phyloP scores from a whole-genome alignment of 2,329 filamentous ascomycete species.

The Penicillium aurantiogriseum region DNA sequence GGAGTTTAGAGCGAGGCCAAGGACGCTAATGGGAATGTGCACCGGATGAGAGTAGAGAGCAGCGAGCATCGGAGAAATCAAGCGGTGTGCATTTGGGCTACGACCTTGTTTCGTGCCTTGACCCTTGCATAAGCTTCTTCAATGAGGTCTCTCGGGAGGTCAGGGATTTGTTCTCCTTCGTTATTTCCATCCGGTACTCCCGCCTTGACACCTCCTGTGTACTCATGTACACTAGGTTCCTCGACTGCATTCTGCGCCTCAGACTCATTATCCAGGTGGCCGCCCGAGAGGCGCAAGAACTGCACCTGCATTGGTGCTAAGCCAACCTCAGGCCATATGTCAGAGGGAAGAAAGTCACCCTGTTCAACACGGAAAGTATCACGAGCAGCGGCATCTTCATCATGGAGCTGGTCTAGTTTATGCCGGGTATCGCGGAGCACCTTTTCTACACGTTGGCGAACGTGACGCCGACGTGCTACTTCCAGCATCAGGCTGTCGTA shows the following conservation, averaged over 20 bases:
- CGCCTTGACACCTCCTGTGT: constrained; percentile 4
- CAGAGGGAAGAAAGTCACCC: constrained; percentile 80
- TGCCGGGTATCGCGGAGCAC: constrained; percentile 76
- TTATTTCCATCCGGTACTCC: constrained; percentile 15
- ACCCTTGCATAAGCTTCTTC: constrained; percentile 44
- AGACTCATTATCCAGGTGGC: constrained; percentile 29
- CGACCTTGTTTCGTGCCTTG: constrained; percentile 31
- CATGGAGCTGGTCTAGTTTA: constrained; percentile 71
- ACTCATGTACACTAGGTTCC: not conserved
- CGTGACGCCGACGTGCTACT: constrained; percentile 68
- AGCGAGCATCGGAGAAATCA: not conserved
- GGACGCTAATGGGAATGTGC: not conserved
- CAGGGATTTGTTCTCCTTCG: constrained; percentile 41
- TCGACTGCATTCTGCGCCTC: constrained; percentile 11
- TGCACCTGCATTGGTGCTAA: constrained; percentile 53
- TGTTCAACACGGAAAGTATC: constrained; percentile 78
- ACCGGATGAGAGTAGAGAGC: not conserved
- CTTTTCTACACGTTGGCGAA: constrained; percentile 70
- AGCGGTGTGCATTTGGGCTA: constrained; percentile 7
- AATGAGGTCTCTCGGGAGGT: constrained; percentile 43
- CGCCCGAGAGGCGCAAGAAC: constrained; percentile 39
- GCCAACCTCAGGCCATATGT: constrained; percentile 77
- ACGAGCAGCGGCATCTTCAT: constrained; percentile 69
- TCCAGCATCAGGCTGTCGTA: constrained; percentile 86
- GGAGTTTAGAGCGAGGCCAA: not conserved